Evolutionary conservation across 805 yeast species (phyloP).

Genomic region (Wickerhamiella shivajii): DNA sequence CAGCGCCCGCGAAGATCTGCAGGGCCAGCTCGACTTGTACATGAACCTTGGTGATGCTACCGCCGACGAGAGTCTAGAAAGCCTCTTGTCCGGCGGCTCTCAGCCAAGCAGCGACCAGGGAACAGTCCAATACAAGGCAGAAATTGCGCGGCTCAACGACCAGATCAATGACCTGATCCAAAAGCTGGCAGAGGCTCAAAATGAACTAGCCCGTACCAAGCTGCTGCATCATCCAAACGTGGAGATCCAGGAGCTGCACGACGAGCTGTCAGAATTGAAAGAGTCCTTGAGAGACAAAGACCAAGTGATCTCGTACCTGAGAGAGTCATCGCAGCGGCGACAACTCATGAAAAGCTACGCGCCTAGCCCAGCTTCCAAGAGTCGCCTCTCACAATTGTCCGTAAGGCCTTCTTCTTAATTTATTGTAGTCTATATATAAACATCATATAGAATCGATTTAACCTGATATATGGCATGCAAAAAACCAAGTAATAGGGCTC

Average conservation of each 20-base stretch:
- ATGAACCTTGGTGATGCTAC: slow-evolving; percentile 10
- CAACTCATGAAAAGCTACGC: slow-evolving; percentile 19
- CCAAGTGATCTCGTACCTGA: slow-evolving; percentile 58
- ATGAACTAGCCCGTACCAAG: slow-evolving; percentile 8
- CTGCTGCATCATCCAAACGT: slow-evolving; percentile 6
- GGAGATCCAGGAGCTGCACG: slow-evolving; percentile 41
- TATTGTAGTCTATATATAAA: too few species aligned
- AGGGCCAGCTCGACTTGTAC: slow-evolving; percentile 16
- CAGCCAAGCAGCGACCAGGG: background rate
- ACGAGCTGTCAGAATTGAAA: slow-evolving; percentile 50
- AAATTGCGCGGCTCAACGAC: slow-evolving; percentile 14
- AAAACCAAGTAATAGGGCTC: too few species aligned
- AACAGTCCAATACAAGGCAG: slow-evolving; percentile 3
- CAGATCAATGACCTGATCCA: slow-evolving; percentile 12
- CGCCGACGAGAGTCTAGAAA: slow-evolving; percentile 18
- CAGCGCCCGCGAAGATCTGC: slow-evolving; percentile 16
- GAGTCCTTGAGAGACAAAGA: slow-evolving; percentile 58
- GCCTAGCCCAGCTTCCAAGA: slow-evolving; percentile 4
- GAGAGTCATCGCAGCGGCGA: slow-evolving; percentile 48
- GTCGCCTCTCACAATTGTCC: slow-evolving; percentile 8
- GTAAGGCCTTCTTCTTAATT: too few species aligned
- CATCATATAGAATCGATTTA: too few species aligned
- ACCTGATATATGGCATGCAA: too few species aligned
- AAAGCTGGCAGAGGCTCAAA: slow-evolving; percentile 13
- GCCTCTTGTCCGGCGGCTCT: slow-evolving; percentile 8